Evolutionary conservation across 2,329 filamentous ascomycete species (phyloP).

Genomic region (Hymenotorrendiella dingleyae): DNA sequence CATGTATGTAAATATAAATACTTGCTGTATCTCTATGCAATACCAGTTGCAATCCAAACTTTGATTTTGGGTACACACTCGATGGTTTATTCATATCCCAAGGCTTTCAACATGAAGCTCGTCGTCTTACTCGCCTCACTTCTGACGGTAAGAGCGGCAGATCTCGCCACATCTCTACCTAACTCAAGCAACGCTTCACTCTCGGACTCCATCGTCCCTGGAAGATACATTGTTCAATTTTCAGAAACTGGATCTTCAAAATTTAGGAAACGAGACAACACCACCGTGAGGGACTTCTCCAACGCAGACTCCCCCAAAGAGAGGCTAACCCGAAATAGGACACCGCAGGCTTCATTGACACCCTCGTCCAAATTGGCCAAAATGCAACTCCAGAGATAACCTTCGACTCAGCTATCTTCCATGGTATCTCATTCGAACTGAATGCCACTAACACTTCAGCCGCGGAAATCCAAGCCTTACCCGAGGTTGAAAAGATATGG

Average conservation of each 20-base stretch:
- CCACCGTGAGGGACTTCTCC: not conserved
- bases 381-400: not conserved
- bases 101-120: not conserved
- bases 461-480: not conserved
- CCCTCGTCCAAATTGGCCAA: not conserved
- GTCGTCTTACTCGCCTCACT: not conserved
- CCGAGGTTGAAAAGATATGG: conserved; percentile 1
- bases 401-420: not conserved
- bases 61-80: no score
- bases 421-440: not conserved
- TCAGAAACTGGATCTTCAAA: not conserved
- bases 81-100: no score
- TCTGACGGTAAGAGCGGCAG: conserved; percentile 1
- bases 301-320: not conserved
- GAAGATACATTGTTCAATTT: not conserved
- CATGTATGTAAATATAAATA: no score
- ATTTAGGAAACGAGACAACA: not conserved
- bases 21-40: no score
- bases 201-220: not conserved
- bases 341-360: not conserved
- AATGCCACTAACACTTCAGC: not conserved
- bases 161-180: not conserved
- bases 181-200: not conserved
- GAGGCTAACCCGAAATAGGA: not conserved
- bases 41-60: no score